Evolutionary conservation across 768 basidiomycete genomes (phyloP), one percentile per base, ranked within the genome.

Genomic region (Pholiota microspora): DNA sequence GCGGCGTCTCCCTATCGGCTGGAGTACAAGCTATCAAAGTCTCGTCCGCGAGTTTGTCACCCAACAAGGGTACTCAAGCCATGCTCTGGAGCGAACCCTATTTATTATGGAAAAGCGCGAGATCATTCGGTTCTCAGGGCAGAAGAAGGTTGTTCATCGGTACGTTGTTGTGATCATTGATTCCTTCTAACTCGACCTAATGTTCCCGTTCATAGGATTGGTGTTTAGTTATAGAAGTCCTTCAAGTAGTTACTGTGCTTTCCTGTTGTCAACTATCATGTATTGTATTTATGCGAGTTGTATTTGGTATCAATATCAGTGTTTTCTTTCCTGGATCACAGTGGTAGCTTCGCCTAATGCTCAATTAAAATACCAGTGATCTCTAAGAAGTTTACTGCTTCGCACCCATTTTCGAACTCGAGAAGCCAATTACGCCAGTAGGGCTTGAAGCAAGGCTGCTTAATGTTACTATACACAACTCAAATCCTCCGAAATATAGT

Each of bases 21-120:
- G 95, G 94, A 94, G 88, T 59, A 98, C 95, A 56, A 95, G 93
- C 63, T 98, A 98, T 66, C 91, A 95, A 69, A 91, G 88, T 62
- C 77, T 99, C 44, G 82, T 94, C 31, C 83, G 88, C 57, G 96
- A 98, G 72, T 98, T 98, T 66, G 94, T 97, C 6, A 87, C 84
- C 8, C 88, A 92, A 62, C 94, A 98, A 68, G 92, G 93, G 3
- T 97, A 88, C 67, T 89, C 89, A 32, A 85, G 81, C 58, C 93
- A 94, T 70, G 91, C 95, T 18, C 79, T 98, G 18, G 97, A 99
- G 69, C 77, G 94, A 59, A 93, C 92, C 16, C 71, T 98, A 58
- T 97, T 85, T 65, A 79, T 98, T 46, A 65, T 99, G 74, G 97
- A 99, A 78, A 96, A 97, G 75, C 78, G 94, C 58, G 97, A 99